Base-by-base conservation (phyloP, 495 filamentous ascomycete genomes). In the Podospora conica region DNA sequence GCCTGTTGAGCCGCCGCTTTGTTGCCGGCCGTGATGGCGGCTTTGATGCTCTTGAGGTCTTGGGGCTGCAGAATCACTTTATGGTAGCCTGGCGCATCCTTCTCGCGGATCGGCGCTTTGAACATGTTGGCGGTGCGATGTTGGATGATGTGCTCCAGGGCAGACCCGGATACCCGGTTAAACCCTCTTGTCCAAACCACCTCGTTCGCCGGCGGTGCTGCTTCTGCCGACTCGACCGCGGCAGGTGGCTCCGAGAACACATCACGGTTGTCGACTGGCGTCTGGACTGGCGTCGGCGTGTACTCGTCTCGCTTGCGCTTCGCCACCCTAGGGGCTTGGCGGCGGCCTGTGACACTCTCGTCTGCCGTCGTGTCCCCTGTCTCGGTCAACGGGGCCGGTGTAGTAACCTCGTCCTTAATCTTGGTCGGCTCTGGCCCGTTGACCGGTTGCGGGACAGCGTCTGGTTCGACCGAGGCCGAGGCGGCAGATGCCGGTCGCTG, bases 61-160 rank as follows among this genome's bases (percentile, higher is more conserved):
- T 96, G 92, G 5, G 94, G 91, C 24, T 88, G 87, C 65, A 90
- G 87, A 64, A 98, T 90, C 56, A 97, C 86, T 68, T 91, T 90
- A 65, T 86, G 87, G 74, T 98, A 98, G 4, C 93, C 92, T 1
- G 91, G 91, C 0, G 93, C 95, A 69, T 93, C 87, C 48, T 85
- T 86, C 59, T 96, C 92, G 29, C 89, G 90, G 31, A 98, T 84
- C 2, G 93, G 91, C 60, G 86, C 86, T 22, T 87, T 86, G 73
- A 98, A 98, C 68, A 92, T 89, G 29, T 91, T 93, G 7, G 91
- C 95, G 65, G 92, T 87, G 57, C 93, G 92, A 77, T 98, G 93
- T 54, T 84, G 86, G 9, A 86, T 81, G 63, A 98, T 92, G 73
- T 93, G 89, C 68, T 95, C 91, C 78, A 98, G 87, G 61, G 96